Evolutionary conservation across 176 grass and related monocot species (phyloP).

Genomic region (Rhynchospora pubera): DNA sequence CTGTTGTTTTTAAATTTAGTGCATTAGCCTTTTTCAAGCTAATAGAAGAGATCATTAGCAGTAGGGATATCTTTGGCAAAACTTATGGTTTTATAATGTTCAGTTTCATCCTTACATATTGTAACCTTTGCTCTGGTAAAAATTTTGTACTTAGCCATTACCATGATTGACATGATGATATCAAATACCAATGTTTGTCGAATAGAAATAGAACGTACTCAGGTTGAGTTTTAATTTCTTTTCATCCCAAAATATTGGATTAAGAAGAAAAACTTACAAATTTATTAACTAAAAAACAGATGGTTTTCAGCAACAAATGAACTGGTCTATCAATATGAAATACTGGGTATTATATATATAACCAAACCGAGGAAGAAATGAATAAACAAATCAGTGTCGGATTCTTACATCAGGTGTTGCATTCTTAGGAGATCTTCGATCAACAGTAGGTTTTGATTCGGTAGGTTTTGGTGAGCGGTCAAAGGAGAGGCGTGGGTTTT

Average conservation of each 20-base stretch:
- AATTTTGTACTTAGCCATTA: too few relatives aligned
- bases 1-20: background rate
- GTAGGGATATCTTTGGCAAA: too few relatives aligned
- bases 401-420: conserved; percentile 65
- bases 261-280: background rate
- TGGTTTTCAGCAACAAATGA: background rate
- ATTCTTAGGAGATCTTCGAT: conserved; percentile 72
- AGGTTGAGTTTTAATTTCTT: background rate
- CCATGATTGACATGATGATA: background rate
- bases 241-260: background rate
- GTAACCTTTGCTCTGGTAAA: too few relatives aligned
- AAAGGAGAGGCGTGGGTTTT: conserved; percentile 70
- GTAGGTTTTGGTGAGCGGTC: conserved; percentile 76
- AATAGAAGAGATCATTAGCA: background rate
- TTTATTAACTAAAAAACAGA: background rate
- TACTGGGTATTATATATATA: background rate
- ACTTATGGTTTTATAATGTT: too few relatives aligned
- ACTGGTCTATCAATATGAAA: background rate
- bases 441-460: conserved; percentile 56
- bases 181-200: background rate
- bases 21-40: background rate
- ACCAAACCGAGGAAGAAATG: background rate
- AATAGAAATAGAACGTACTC: background rate
- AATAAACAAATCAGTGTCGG: background rate
- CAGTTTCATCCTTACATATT: too few relatives aligned